Percentiles rank a stretch among this genome's conserved stretches.
Conservation (phyloP, 1,139 yeast genomes). For the Starmera stellimalicola region DNA sequence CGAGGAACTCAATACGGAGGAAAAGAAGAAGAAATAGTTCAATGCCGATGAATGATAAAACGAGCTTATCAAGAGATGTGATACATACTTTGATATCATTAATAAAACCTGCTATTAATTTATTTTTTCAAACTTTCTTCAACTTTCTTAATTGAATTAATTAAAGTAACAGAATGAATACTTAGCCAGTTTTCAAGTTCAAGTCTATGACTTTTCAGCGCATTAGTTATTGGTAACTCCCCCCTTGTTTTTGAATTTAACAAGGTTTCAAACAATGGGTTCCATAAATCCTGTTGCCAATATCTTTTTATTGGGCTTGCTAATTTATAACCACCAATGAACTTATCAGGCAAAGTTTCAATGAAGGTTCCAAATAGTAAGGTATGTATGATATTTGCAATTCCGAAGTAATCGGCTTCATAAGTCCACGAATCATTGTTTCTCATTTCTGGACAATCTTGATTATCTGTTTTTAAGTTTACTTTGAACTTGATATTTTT, state of each 20-base stretch:
- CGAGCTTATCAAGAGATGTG: too few relatives aligned
- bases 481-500: slow-evolving; percentile 44
- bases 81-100: too few relatives aligned
- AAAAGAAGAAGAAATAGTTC: too few relatives aligned
- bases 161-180: not conserved
- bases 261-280: slow-evolving; percentile 49
- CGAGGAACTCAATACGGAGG: too few relatives aligned
- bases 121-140: slow-evolving; percentile 1
- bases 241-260: slow-evolving; percentile 43
- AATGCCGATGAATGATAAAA: too few relatives aligned
- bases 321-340: slow-evolving; percentile 23
- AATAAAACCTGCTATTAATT: too few relatives aligned
- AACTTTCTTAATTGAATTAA: slow-evolving; percentile 1
- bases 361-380: slow-evolving; percentile 63
- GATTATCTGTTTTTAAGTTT: slow-evolving; percentile 57
- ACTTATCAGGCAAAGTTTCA: slow-evolving; percentile 25
- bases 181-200: slow-evolving; percentile 32
- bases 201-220: slow-evolving; percentile 28
- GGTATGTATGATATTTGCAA: slow-evolving; percentile 68
- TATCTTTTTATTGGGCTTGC: slow-evolving; percentile 51
- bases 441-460: slow-evolving; percentile 73
- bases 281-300: slow-evolving; percentile 75
- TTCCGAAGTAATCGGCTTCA: slow-evolving; percentile 79
- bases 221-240: slow-evolving; percentile 31
- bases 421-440: slow-evolving; percentile 59